A percentile compares a stretch with the other conserved stretches of the same genome.
Evolutionary conservation across 2,329 filamentous ascomycete species (phyloP).

Genomic region (Pseudogymnoascus sp.): DNA sequence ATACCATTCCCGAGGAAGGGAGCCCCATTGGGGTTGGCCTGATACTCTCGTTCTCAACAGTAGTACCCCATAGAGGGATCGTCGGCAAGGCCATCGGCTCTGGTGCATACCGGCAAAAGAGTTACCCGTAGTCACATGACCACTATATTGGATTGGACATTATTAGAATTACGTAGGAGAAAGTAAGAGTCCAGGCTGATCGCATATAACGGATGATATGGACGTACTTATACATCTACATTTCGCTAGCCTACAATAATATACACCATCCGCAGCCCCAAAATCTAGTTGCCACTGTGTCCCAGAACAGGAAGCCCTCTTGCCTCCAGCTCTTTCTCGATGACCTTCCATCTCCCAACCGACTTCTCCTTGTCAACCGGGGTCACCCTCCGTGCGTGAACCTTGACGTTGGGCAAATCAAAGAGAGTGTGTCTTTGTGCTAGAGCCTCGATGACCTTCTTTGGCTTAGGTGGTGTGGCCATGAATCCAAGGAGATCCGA

Average conservation of each 20-base stretch:
- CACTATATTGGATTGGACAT: too few relatives aligned
- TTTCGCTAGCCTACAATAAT: slow-evolving; percentile 7
- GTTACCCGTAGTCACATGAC: slow-evolving; percentile 3
- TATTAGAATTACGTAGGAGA: background rate
- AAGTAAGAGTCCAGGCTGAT: background rate
- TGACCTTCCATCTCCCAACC: slow-evolving; percentile 70
- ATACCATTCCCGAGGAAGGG: slow-evolving; percentile 3
- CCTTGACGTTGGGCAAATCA: slow-evolving; percentile 58
- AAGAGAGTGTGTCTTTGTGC: slow-evolving; percentile 36
- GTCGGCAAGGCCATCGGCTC: background rate
- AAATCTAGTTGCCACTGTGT: slow-evolving; percentile 20
- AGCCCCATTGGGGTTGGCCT: background rate
- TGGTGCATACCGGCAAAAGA: background rate
- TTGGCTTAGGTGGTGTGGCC: slow-evolving; percentile 44
- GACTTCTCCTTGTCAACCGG: slow-evolving; percentile 63
- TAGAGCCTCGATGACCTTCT: slow-evolving; percentile 56
- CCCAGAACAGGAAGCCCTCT: slow-evolving; percentile 52
- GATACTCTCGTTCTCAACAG: background rate
- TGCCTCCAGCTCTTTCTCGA: slow-evolving; percentile 59
- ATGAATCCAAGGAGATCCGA: slow-evolving; percentile 46
- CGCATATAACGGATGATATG: slow-evolving; percentile 3
- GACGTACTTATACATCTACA: slow-evolving; percentile 4
- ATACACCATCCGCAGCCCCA: background rate
- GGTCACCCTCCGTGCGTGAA: slow-evolving; percentile 57
- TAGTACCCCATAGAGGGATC: background rate